Conservation (phyloP, 163 green algal genomes). For the Chlamydomonas reinhardtii region DNA sequence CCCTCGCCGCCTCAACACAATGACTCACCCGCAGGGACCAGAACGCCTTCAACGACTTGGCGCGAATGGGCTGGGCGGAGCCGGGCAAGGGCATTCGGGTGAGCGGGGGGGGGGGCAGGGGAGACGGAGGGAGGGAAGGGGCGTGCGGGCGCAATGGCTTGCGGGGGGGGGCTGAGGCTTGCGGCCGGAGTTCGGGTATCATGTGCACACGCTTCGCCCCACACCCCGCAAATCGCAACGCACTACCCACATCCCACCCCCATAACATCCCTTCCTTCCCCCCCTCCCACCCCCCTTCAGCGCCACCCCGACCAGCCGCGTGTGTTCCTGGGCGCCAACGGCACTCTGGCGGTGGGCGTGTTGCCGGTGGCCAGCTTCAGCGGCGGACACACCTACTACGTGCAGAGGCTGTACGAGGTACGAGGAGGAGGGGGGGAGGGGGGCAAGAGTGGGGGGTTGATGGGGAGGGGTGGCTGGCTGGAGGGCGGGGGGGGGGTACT, state of each 20-base stretch:
- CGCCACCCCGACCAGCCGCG: slow-evolving; percentile 44
- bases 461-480: too few species aligned
- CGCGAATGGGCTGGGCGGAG: slow-evolving; percentile 47
- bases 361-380: slow-evolving; percentile 74
- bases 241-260: background rate
- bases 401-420: slow-evolving; percentile 69
- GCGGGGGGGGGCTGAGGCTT: too few species aligned
- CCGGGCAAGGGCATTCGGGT: background rate
- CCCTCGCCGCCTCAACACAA: too few species aligned
- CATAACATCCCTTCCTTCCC: background rate
- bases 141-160: too few species aligned
- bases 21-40: slow-evolving; percentile 51
- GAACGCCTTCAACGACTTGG: slow-evolving; percentile 78
- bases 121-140: background rate
- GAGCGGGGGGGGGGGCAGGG: too few species aligned
- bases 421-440: background rate
- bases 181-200: too few species aligned
- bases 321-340: slow-evolving; percentile 66
- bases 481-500: too few species aligned
- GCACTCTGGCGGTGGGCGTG: slow-evolving; percentile 69
- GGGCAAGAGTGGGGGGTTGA: background rate
- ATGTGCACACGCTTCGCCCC: too few species aligned
- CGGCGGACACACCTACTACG: slow-evolving; percentile 80
- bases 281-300: background rate
- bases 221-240: too few species aligned